Percentiles rank a stretch among this genome's conserved stretches.
These are phyloP conservation scores for Mariannaea sp. DNA, from an alignment of 2,329 filamentous ascomycete species.

Conservation along the genomic window DNA sequence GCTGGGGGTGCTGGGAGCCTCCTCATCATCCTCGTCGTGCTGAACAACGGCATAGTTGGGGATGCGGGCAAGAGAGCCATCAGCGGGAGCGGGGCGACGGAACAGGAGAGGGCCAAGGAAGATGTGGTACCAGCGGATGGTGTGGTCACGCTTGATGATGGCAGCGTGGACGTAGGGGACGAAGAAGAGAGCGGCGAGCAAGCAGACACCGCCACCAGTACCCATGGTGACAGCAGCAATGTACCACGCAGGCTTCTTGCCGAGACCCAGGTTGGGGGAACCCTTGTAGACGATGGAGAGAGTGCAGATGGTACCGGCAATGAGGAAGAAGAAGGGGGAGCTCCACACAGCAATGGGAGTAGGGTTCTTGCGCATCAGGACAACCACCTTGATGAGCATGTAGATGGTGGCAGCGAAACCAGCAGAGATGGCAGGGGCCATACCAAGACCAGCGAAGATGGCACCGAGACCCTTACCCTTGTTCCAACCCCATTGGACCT, in stretches of 20 bases:
- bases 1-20: conserved; percentile 41
- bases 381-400: conserved; percentile 65
- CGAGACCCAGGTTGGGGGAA: conserved; percentile 55
- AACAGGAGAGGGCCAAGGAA: conserved; percentile 67
- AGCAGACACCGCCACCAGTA: conserved; percentile 61
- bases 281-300: conserved; percentile 83
- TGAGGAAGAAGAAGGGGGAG: conserved; percentile 77
- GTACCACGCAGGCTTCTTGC: conserved; percentile 65
- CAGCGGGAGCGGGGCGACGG: conserved; percentile 59
- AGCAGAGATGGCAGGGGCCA: conserved; percentile 70
- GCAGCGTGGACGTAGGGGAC: conserved; percentile 70
- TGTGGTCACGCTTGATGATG: conserved; percentile 70
- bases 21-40: conserved; percentile 57
- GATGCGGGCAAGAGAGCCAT: conserved; percentile 59
- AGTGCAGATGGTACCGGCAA: conserved; percentile 74
- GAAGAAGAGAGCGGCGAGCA: conserved; percentile 71
- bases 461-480: conserved; percentile 69
- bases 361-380: conserved; percentile 73
- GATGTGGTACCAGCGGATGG: conserved; percentile 66
- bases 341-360: conserved; percentile 74
- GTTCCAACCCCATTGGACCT: conserved; percentile 73
- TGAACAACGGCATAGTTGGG: conserved; percentile 80
- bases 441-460: conserved; percentile 70
- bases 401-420: conserved; percentile 72
- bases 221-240: conserved; percentile 70